Evolutionary conservation across 2,329 filamentous ascomycete species (phyloP).

Genomic region (Monosporascus sp.): DNA sequence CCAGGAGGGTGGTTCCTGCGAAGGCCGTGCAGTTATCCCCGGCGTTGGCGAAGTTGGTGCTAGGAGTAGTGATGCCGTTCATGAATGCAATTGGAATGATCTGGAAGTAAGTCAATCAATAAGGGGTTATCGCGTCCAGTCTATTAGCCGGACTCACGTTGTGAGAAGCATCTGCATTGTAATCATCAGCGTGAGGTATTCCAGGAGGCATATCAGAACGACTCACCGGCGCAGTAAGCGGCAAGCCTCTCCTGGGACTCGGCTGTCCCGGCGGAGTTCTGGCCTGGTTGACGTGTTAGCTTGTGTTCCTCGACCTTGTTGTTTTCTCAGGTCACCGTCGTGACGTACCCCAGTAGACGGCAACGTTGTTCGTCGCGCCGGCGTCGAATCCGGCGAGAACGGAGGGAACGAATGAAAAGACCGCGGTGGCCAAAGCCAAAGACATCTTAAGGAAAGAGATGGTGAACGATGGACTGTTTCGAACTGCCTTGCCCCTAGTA

Average conservation of each 20-base stretch:
- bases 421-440: slow-evolving; percentile 20
- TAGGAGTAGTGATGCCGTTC: slow-evolving; percentile 47
- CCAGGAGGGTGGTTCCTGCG: slow-evolving; percentile 49
- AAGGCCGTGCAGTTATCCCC: slow-evolving; percentile 58
- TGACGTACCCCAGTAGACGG: slow-evolving; percentile 59
- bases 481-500: not conserved
- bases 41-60: slow-evolving; percentile 60
- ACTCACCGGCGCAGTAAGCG: slow-evolving; percentile 54
- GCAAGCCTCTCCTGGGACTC: slow-evolving; percentile 49
- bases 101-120: slow-evolving; percentile 25
- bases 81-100: slow-evolving; percentile 63
- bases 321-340: no score
- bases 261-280: slow-evolving; percentile 53
- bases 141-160: slow-evolving; percentile 30
- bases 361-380: slow-evolving; percentile 47
- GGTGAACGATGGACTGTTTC: not conserved
- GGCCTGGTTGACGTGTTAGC: slow-evolving; percentile 31
- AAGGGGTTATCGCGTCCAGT: not conserved
- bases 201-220: not conserved
- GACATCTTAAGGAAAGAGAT: slow-evolving; percentile 18
- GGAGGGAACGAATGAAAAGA: slow-evolving; percentile 20
- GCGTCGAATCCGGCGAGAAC: slow-evolving; percentile 40
- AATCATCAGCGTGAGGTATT: slow-evolving; percentile 9
- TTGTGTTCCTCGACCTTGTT: not conserved
- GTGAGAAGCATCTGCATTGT: slow-evolving; percentile 35